These are phyloP conservation scores for Cordyceps pruinosa DNA, from an alignment of 2,329 filamentous ascomycete species.

Conservation along the genomic window DNA sequence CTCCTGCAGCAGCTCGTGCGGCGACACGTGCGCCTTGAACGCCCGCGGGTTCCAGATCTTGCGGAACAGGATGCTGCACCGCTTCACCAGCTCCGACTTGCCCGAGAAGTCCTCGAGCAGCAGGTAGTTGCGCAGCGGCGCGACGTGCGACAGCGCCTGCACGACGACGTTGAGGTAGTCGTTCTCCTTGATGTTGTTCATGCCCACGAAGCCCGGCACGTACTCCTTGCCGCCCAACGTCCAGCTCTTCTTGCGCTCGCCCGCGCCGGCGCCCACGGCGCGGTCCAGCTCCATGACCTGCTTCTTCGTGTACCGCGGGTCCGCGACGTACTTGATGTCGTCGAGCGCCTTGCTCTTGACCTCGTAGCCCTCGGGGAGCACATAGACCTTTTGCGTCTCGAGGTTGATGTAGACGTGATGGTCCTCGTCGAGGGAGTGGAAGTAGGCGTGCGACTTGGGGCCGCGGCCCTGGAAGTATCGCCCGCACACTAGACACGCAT, in stretches of 20 bases:
- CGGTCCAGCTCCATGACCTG: constrained; percentile 78
- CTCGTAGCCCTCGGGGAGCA: constrained; percentile 93
- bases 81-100: constrained; percentile 71
- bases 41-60: constrained; percentile 98
- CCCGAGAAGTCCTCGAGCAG: constrained; percentile 75
- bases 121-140: constrained; percentile 84
- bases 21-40: constrained; percentile 94
- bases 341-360: constrained; percentile 91
- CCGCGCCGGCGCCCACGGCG: constrained; percentile 33
- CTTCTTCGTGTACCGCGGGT: constrained; percentile 73
- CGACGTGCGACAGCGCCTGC: constrained; percentile 83
- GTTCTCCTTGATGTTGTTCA: constrained; percentile 99
- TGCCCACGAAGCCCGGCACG: constrained; percentile 88
- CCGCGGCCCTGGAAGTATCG: constrained; percentile 95
- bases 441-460: constrained; percentile 92
- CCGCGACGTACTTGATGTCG: constrained; percentile 96
- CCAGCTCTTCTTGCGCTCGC: constrained; percentile 42
- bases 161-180: constrained; percentile 96
- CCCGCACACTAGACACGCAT: constrained; percentile 95
- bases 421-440: constrained; percentile 88
- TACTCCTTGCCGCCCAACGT: constrained; percentile 81
- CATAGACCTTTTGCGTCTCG: constrained; percentile 83
- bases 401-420: constrained; percentile 99
- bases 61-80: constrained; percentile 81
- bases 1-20: constrained; percentile 93